phyloP scores from a whole-genome alignment of 208 protist genomes.

The Crithidia expoeki region DNA sequence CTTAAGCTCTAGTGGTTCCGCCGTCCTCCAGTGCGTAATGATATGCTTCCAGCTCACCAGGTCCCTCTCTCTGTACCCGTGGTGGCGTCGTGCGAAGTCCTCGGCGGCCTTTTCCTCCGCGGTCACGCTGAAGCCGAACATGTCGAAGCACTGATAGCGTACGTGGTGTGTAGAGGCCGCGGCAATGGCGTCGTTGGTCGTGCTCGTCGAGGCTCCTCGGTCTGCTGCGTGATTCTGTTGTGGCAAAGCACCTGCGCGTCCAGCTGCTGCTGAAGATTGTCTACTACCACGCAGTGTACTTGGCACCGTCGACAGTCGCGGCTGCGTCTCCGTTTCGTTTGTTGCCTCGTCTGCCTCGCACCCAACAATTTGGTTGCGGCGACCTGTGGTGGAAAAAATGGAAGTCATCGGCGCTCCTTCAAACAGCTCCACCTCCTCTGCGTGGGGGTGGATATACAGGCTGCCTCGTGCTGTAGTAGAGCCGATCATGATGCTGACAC shows the following conservation, averaged over 20 bases:
- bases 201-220: not conserved
- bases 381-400: slow-evolving; percentile 54
- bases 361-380: slow-evolving; percentile 7
- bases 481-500: not conserved
- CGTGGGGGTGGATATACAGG: slow-evolving; percentile 30
- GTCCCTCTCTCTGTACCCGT: slow-evolving; percentile 18
- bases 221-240: not conserved
- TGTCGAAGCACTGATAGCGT: slow-evolving; percentile 46
- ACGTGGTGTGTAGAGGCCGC: not conserved
- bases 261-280: not conserved
- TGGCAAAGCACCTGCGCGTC: not conserved
- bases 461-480: not conserved
- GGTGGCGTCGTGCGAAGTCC: slow-evolving; percentile 25
- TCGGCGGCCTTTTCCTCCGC: slow-evolving; percentile 73
- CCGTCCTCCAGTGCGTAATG: slow-evolving; percentile 40
- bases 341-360: slow-evolving; percentile 3
- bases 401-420: slow-evolving; percentile 14
- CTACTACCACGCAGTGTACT: slow-evolving; percentile 5
- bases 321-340: not conserved
- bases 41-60: slow-evolving; percentile 40
- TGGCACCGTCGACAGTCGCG: slow-evolving; percentile 15
- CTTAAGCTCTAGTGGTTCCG: slow-evolving; percentile 42
- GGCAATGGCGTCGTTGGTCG: not conserved
- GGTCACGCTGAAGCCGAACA: slow-evolving; percentile 78
- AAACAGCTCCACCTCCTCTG: slow-evolving; percentile 47